These are phyloP conservation scores for Coemansia interrupta DNA, from an alignment of 192 early-diverging fungal genomes.

Conservation along the genomic window DNA sequence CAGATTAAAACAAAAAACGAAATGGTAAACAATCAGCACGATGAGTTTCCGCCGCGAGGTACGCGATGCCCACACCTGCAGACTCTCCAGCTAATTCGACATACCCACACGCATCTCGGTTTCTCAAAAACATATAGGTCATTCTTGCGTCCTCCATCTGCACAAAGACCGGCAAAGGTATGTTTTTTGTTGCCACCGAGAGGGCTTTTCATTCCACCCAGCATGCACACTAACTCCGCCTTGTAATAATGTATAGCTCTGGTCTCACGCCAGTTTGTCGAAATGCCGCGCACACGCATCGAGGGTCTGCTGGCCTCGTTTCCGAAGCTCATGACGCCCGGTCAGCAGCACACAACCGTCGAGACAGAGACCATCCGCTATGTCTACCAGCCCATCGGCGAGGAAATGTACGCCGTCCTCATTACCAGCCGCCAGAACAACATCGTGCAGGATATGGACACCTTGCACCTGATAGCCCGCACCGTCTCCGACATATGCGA, in stretches of 20 bases:
- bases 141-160: slow-evolving; percentile 87
- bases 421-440: slow-evolving; percentile 95
- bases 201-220: too few species aligned
- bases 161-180: slow-evolving; percentile 93
- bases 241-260: slow-evolving; percentile 55
- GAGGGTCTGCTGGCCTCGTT: slow-evolving; percentile 95
- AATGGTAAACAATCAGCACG: slow-evolving; percentile 3
- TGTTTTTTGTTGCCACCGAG: too few species aligned
- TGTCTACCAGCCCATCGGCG: slow-evolving; percentile 95
- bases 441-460: slow-evolving; percentile 97
- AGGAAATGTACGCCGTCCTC: slow-evolving; percentile 89
- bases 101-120: not conserved
- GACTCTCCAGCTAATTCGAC: not conserved
- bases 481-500: slow-evolving; percentile 88
- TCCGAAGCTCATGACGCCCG: slow-evolving; percentile 87
- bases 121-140: slow-evolving; percentile 58
- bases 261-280: slow-evolving; percentile 93
- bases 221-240: too few species aligned
- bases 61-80: too few species aligned
- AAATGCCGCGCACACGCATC: slow-evolving; percentile 94
- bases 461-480: slow-evolving; percentile 90
- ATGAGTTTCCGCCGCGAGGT: too few species aligned
- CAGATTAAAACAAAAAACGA: not conserved
- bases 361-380: slow-evolving; percentile 96
- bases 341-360: slow-evolving; percentile 92